A percentile compares a stretch with the other conserved stretches of the same genome.
Evolutionary conservation across 2,329 filamentous ascomycete genomes (phyloP).

Genomic region (Rhynchosporium graminicola): DNA sequence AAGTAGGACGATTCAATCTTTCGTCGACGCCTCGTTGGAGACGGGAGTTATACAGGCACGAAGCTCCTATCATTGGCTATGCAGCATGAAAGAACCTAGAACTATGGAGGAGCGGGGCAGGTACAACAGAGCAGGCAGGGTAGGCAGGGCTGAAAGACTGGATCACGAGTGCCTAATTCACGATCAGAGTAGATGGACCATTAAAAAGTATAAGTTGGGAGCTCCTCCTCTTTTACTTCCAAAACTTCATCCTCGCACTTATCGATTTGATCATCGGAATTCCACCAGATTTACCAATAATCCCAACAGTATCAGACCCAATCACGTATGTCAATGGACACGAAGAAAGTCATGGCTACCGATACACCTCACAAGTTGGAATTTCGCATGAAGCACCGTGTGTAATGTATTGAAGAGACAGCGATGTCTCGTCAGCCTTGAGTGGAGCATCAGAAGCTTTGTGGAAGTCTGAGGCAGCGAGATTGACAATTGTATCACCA

Average conservation of each 20-base stretch:
- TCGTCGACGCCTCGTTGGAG: background rate
- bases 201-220: conserved; percentile 4
- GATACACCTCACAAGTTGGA: conserved; percentile 44
- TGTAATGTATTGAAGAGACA: conserved; percentile 28
- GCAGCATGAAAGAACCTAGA: background rate
- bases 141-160: conserved; percentile 12
- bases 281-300: background rate
- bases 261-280: background rate
- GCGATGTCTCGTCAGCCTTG: conserved; percentile 26
- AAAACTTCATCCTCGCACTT: background rate
- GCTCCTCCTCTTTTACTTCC: background rate
- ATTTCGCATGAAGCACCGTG: conserved; percentile 46
- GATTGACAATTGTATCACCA: conserved; percentile 52
- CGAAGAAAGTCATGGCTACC: conserved; percentile 26
- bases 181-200: background rate
- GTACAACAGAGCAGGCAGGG: background rate
- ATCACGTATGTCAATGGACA: background rate
- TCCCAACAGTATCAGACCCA: background rate
- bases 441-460: conserved; percentile 25
- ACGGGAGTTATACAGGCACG: conserved; percentile 4
- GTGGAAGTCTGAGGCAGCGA: conserved; percentile 41
- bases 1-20: background rate
- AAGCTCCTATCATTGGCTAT: conserved; percentile 13
- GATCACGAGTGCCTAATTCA: conserved; percentile 6
- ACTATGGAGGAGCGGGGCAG: background rate